Base-by-base conservation (phyloP, 169 alveolate species). In the Eimeria acervulina region DNA sequence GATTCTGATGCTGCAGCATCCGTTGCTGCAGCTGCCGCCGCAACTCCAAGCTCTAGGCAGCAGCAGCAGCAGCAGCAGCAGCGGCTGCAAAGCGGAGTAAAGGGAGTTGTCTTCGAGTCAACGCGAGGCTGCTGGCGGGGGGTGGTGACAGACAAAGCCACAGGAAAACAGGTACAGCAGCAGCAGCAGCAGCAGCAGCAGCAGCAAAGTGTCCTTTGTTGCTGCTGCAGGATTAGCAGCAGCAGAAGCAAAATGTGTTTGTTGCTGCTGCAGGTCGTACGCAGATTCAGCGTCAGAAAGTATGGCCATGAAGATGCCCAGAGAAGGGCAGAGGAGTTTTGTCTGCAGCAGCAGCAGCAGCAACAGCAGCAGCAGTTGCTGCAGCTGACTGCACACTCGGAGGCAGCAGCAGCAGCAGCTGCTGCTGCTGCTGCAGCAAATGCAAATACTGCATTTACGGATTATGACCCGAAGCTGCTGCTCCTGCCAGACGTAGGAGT, bases 101-200 rank as follows among this genome's bases (percentile, higher is more conserved):
- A 63, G 38, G 93, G 93, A 28, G 93, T 85, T 42, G 74, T 85
- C 40, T 85, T 85, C 23, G 93, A 85, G 80, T 63, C 70, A 36
- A 33, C 93, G 31, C 78, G 93, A 8, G 93, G 93, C 70, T 52
- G 93, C 81, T 85, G 93, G 93, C 51, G 93, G 31, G 93, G 93
- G 17, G 80, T 85, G 23, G 93, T 85, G 21, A 40, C 74, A 13
- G 93, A 85, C 80, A 85, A 85, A 59, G 81, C 70, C 38, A 85
- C 93, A 1, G 93, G 93, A 19, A 52, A 63, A 31, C 93, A 85
- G 93, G 93, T 85, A 36, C 70, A 51, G 47, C 42, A 21, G 63
- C 28, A 28, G 80, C 44, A 68, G 42, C 80, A 31, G 42, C 44
- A 68, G 42, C 80, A 17, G 61, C 33, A 17, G 28, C n/a, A 26